phyloP scores from a whole-genome alignment of 768 basidiomycete species.

The Phanerochaete sordida region DNA sequence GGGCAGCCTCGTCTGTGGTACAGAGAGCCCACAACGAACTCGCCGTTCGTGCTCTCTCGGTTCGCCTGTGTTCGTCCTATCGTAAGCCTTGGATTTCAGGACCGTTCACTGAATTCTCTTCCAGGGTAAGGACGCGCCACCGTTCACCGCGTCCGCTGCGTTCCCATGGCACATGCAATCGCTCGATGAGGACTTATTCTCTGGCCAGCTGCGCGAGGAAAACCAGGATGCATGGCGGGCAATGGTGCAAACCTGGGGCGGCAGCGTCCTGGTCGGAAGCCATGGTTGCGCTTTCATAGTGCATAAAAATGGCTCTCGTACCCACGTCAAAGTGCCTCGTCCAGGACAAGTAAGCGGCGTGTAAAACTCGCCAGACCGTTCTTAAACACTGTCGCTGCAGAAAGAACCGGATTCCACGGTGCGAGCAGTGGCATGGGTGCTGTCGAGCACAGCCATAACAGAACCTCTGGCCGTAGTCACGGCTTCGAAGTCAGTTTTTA shows the following conservation, averaged over 20 bases:
- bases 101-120: not conserved
- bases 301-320: slow-evolving; percentile 12
- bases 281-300: slow-evolving; percentile 21
- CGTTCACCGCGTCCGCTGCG: slow-evolving; percentile 9
- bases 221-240: slow-evolving; percentile 37
- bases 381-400: not conserved
- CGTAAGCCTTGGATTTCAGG: not conserved
- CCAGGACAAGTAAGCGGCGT: not conserved
- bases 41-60: slow-evolving; percentile 9
- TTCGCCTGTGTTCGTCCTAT: slow-evolving; percentile 11
- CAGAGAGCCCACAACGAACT: not conserved
- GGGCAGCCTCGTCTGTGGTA: not conserved
- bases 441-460: slow-evolving; percentile 39
- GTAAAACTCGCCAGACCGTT: not conserved
- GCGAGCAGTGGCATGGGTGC: slow-evolving; percentile 46
- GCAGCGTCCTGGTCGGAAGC: slow-evolving; percentile 42
- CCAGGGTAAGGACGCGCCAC: not conserved
- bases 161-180: slow-evolving; percentile 28
- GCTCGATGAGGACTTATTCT: slow-evolving; percentile 36
- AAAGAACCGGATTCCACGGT: not conserved
- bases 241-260: slow-evolving; percentile 46
- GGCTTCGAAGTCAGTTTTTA: slow-evolving; percentile 49
- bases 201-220: slow-evolving; percentile 21
- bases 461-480: slow-evolving; percentile 63
- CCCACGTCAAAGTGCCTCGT: slow-evolving; percentile 10